Evolutionary conservation across 2,329 filamentous ascomycete genomes (phyloP).

Genomic region (Phialophora tarda): DNA sequence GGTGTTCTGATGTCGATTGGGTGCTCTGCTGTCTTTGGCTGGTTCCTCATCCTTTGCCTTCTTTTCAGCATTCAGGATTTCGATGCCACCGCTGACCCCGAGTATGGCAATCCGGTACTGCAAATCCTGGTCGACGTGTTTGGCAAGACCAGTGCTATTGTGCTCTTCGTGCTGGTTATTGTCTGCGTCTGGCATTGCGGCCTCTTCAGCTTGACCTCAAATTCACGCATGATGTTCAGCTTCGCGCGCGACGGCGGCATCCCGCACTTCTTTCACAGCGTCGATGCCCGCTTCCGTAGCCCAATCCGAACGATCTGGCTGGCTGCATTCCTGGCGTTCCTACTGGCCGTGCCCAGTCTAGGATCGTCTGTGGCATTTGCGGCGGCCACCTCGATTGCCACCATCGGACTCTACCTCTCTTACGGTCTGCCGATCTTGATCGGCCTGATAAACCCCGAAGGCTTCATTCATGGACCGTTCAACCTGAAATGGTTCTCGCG

Average conservation of each 20-base stretch:
- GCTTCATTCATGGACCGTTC: constrained; percentile 64
- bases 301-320: constrained; percentile 60
- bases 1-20: constrained; percentile 64
- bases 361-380: constrained; percentile 62
- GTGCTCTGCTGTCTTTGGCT: constrained; percentile 63
- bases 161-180: constrained; percentile 61
- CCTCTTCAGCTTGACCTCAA: constrained; percentile 65
- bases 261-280: constrained; percentile 58
- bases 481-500: constrained; percentile 56
- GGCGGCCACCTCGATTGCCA: constrained; percentile 65
- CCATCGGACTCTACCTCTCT: constrained; percentile 63
- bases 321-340: constrained; percentile 60
- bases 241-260: constrained; percentile 72
- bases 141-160: constrained; percentile 61
- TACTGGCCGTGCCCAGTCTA: constrained; percentile 61
- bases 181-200: constrained; percentile 68
- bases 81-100: constrained; percentile 52
- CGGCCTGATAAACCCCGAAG: constrained; percentile 57
- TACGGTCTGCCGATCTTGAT: constrained; percentile 64
- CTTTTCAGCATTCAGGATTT: constrained; percentile 66
- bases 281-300: constrained; percentile 57
- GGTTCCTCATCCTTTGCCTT: constrained; percentile 63
- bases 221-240: constrained; percentile 70
- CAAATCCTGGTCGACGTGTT: constrained; percentile 65
- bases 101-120: constrained; percentile 60